A percentile compares a stretch with the other conserved stretches of the same genome.
phyloP scores from a whole-genome alignment of 2,329 filamentous ascomycete species.

The Nectriaceae sp. region DNA sequence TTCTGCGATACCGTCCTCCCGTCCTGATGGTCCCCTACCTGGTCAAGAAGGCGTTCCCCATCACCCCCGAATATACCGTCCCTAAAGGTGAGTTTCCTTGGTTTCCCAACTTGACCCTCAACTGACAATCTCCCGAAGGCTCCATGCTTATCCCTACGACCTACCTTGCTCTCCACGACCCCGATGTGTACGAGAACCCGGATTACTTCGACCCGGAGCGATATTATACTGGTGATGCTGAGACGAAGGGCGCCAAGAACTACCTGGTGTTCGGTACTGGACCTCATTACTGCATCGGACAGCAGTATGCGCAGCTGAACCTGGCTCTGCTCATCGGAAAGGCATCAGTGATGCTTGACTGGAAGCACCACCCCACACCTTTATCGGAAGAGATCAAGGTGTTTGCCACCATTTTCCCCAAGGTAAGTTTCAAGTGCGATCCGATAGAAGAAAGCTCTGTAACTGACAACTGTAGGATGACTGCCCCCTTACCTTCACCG shows the following conservation, averaged over 20 bases:
- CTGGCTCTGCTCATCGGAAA: slow-evolving; percentile 89
- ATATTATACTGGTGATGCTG: slow-evolving; percentile 87
- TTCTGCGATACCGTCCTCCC: slow-evolving; percentile 89
- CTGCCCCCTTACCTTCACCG: slow-evolving; percentile 74
- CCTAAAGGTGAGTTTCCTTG: slow-evolving; percentile 69
- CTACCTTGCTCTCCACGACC: slow-evolving; percentile 88
- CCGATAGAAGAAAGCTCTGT: neutral
- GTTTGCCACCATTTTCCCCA: slow-evolving; percentile 97
- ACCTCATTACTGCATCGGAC: slow-evolving; percentile 94
- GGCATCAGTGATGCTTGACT: slow-evolving; percentile 83
- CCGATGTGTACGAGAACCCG: slow-evolving; percentile 87
- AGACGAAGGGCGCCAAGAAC: slow-evolving; percentile 86
- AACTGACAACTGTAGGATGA: slow-evolving; percentile 64
- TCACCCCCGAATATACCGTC: slow-evolving; percentile 85
- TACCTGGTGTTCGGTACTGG: slow-evolving; percentile 95
- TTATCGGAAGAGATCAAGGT: slow-evolving; percentile 94
- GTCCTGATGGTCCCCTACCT: slow-evolving; percentile 97
- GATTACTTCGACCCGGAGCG: slow-evolving; percentile 88
- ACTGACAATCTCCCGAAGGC: slow-evolving; percentile 44
- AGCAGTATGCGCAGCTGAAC: slow-evolving; percentile 88
- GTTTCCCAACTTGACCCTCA: neutral
- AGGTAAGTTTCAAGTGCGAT: slow-evolving; percentile 58
- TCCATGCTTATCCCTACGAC: slow-evolving; percentile 94
- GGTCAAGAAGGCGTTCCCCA: slow-evolving; percentile 92
- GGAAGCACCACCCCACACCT: slow-evolving; percentile 84